Evolutionary conservation across 352 stramenopile genomes (phyloP), one percentile per base, ranked within the genome.

Genomic region (Salisapilia sapeloensis): DNA sequence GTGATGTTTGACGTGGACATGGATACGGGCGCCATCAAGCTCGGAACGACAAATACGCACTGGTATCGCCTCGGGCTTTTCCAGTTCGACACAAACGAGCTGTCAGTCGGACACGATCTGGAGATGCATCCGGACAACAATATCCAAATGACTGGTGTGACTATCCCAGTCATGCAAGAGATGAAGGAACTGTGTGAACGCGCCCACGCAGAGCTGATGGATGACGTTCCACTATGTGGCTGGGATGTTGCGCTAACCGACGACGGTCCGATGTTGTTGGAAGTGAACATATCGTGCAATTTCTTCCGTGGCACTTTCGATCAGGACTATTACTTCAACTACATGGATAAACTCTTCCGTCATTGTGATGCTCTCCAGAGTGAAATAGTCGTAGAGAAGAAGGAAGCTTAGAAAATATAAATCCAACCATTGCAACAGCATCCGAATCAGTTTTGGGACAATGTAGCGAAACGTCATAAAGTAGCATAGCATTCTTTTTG

Each of bases 1-100:
- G 96, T 99, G 46, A 83, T 98, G 50, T 99, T 98, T 44, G 91
- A 99, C 56, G 85, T 98, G 5, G 89, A 99, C 58, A 77, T 93
- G 48, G 70, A 85, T 22, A 94, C 81, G 7, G 92, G 92, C 24
- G 69, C 77, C 34, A 95, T 98, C 45, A 35, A 80, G 14, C 85
- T 87, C 53, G 94, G 94, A 28, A 96, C 91, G 14, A 97, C 90
- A 20, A 98, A 96, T 55, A 91, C 71, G 17, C 91, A 99, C 61
- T 99, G 94, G 94, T 93, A 96, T 62, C 53, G 78, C 35, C 62
- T 95, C 17, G 85, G 85, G 8, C 56, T 62, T 18, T 53, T 72
- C 37, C 74, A 93, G 53, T 44, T 80, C 15, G 56, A 71, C 33
- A 59, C 50, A 11, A 67, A 57, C 40, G 78, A 72, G 35, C 77